Conservation (phyloP, 2,329 filamentous ascomycete genomes). For the Beauveria sp. region DNA sequence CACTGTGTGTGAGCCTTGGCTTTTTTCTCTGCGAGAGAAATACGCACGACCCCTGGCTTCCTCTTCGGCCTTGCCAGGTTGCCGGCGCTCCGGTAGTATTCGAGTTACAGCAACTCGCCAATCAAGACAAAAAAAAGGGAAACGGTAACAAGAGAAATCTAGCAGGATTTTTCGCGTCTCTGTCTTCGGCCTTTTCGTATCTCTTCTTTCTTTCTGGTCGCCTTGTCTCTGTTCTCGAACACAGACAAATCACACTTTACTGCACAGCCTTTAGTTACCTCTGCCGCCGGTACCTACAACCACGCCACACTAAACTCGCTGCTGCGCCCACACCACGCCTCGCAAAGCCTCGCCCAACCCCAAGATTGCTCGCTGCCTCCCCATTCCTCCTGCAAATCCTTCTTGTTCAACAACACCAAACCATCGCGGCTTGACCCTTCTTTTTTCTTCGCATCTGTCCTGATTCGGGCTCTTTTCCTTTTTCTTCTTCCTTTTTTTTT, state of each 20-base stretch:
- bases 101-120: neutral
- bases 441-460: neutral
- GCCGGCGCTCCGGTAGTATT: neutral
- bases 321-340: neutral
- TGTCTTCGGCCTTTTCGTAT: no score
- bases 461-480: neutral
- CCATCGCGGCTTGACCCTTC: neutral
- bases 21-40: no score
- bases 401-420: neutral
- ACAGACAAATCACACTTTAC: no score
- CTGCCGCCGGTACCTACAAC: no score
- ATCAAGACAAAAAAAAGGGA: neutral
- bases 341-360: constrained; percentile 1
- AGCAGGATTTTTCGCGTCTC: no score
- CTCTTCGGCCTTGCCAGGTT: no score
- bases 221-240: neutral
- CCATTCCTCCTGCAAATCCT: constrained; percentile 10
- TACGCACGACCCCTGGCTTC: no score
- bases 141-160: neutral
- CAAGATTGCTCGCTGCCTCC: neutral
- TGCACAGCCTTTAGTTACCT: no score
- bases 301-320: neutral
- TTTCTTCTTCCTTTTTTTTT: neutral
- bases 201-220: no score
- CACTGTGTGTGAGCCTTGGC: no score